Percentiles rank a stretch among this genome's conserved stretches.
phyloP scores from a whole-genome alignment of 495 filamentous ascomycete species.

The Talaromyces nanjingensis region DNA sequence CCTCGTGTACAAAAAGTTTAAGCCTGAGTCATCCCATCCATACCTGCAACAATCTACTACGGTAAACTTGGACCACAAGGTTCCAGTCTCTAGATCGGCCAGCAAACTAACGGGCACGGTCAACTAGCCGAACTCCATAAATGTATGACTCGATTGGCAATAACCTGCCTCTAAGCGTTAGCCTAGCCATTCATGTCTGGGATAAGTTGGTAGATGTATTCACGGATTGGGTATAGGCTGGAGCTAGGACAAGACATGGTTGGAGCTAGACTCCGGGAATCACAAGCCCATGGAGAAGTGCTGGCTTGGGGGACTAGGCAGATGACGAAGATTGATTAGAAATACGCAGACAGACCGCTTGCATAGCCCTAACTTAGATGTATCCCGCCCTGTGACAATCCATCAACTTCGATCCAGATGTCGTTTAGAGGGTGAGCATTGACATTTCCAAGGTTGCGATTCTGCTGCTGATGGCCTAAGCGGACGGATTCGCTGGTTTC shows the following conservation, averaged over 20 bases:
- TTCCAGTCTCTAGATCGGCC: background rate
- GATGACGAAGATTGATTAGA: background rate
- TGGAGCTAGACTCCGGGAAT: background rate
- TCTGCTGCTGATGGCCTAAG: background rate
- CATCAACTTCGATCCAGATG: no score
- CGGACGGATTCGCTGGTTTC: background rate
- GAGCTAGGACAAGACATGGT: background rate
- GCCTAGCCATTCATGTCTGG: background rate
- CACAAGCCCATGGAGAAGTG: background rate
- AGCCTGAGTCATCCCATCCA: conserved; percentile 6
- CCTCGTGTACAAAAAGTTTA: background rate
- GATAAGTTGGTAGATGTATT: background rate
- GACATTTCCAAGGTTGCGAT: background rate
- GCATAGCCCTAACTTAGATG: background rate
- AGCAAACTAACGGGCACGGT: background rate
- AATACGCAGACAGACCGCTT: background rate
- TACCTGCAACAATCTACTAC: background rate
- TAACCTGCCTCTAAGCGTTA: background rate
- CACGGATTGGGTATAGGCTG: background rate
- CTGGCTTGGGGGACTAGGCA: background rate
- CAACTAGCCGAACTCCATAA: background rate
- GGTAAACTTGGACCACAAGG: background rate
- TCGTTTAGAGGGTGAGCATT: background rate
- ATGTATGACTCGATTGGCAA: background rate
- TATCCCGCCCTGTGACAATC: background rate